Evolutionary conservation across 306 rosid species (phyloP).

Genomic region (Lablab purpureus): DNA sequence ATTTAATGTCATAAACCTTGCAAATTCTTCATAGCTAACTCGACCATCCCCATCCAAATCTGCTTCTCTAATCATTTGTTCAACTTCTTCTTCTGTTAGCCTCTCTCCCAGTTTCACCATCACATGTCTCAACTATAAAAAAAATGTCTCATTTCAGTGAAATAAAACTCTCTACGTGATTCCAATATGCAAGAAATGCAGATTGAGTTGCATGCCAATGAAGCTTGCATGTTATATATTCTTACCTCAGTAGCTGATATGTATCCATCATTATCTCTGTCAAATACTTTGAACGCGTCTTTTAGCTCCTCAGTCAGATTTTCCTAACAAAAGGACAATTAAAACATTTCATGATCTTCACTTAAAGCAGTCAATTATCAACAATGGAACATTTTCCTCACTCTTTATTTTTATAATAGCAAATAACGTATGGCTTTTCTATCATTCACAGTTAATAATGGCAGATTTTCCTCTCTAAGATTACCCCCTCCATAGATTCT

Average conservation of each 20-base stretch:
- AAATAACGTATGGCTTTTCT: not conserved
- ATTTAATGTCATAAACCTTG: conserved; percentile 53
- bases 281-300: conserved; percentile 88
- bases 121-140: conserved; percentile 62
- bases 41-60: conserved; percentile 85
- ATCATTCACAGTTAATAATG: not conserved
- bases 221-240: not conserved
- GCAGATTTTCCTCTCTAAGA: not conserved
- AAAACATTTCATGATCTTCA: not conserved
- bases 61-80: conserved; percentile 79
- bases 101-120: conserved; percentile 80
- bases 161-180: not conserved
- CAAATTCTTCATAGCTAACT: conserved; percentile 81
- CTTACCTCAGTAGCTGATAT: conserved; percentile 79
- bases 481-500: not conserved
- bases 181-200: not conserved
- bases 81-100: conserved; percentile 74
- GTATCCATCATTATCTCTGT: conserved; percentile 83
- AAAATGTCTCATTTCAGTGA: not conserved
- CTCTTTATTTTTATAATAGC: not conserved
- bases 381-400: not conserved
- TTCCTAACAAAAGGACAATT: conserved; percentile 46
- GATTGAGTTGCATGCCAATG: not conserved
- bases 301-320: conserved; percentile 67
- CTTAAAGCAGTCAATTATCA: not conserved